Evolutionary conservation across 257 asterid genomes (phyloP), one percentile per base, ranked within the genome.

Genomic region (Salvia rosmarinus): DNA sequence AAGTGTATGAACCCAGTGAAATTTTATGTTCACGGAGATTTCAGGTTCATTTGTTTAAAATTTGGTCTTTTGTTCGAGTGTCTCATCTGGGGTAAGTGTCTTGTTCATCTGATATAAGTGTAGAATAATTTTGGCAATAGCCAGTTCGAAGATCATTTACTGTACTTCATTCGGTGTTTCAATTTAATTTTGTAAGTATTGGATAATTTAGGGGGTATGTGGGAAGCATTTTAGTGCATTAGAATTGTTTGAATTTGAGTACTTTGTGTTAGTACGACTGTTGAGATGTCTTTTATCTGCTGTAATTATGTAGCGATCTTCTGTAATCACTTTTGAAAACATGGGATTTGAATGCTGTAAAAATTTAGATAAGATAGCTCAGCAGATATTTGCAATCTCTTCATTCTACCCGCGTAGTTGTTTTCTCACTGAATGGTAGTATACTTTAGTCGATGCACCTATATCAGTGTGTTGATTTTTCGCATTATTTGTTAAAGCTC

Each of bases 191-290:
- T 52, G 35, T 64, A 64, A 21, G 47, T 9, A 44, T 32, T 55
- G 20, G 37, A 39, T 56, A 32, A n/a, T 7, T 20, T 2, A 10
- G 32, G 17, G 64, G 46, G 9, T 9, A 3, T 4, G 30, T 25
- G 50, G 25, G 44, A 9, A 7, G 28, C 14, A 51, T 16, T 35
- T 16, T 17, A 61, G 43, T 23, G 42, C 28, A 21, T 78, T 55
- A 42, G 19, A 56, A 61, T 54, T 73, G 54, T 66, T 74, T 43
- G 49, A 47, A 64, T 57, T 62, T 67, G 67, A 67, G 6, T 32
- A 14, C 17, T 64, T 21, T 34, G 34, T 71, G 34, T 50, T 12
- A 14, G 9, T 14, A 34, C 34, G 62, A 34, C 16, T n/a, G 51
- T 57, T 64, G 43, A 51, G 23, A 54, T 62, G 42, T 32, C 19